Conservation (phyloP, 2,329 filamentous ascomycete species). For the Fusarium heterosporum region DNA sequence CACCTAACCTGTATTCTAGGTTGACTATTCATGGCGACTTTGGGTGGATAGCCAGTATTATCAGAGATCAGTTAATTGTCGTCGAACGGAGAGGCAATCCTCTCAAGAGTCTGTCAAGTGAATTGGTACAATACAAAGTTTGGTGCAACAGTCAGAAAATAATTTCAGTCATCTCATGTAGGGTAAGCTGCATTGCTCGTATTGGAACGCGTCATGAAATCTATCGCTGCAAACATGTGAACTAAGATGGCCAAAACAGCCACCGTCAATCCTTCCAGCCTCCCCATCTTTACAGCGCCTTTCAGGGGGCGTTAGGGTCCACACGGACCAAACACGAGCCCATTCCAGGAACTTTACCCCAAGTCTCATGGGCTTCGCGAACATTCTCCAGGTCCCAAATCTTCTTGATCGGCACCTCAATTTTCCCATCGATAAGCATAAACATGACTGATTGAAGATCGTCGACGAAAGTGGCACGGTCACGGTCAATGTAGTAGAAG, state of each 20-base stretch:
- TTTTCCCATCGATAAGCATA: conserved; percentile 49
- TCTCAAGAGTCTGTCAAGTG: too few relatives aligned
- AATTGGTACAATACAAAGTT: not conserved
- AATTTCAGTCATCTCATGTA: not conserved
- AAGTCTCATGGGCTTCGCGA: conserved; percentile 53
- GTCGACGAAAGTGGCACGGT: conserved; percentile 49
- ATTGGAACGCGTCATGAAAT: not conserved
- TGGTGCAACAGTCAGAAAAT: not conserved
- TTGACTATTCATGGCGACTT: too few relatives aligned
- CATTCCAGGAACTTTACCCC: conserved; percentile 51
- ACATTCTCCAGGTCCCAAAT: conserved; percentile 57
- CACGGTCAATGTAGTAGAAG: conserved; percentile 54
- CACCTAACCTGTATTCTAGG: too few relatives aligned
- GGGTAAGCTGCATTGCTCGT: not conserved
- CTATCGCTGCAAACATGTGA: not conserved
- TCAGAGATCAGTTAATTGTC: too few relatives aligned
- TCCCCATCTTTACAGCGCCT: not conserved
- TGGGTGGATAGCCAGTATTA: too few relatives aligned
- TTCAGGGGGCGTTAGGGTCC: conserved; percentile 17
- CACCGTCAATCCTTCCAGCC: not conserved
- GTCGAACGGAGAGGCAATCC: too few relatives aligned
- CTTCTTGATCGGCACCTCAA: conserved; percentile 54
- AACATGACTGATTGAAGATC: conserved; percentile 49
- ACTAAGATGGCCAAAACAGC: not conserved
- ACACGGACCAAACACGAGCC: conserved; percentile 53